phyloP scores from a whole-genome alignment of 2,329 filamentous ascomycete genomes.

The Rasamsonia emersonii region DNA sequence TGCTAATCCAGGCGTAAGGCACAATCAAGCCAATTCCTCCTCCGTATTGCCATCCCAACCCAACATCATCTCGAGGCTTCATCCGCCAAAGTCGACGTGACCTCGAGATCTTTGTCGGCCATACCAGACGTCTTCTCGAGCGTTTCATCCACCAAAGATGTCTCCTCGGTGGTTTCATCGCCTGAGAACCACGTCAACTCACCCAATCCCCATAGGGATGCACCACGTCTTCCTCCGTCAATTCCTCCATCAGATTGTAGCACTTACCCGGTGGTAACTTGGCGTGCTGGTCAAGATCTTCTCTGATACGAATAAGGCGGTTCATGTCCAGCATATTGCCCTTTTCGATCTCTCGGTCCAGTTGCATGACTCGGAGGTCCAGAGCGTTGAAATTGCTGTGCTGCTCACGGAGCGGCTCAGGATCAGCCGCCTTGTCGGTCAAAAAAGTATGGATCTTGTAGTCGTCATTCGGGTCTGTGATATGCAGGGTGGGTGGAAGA shows the following conservation, averaged over 20 bases:
- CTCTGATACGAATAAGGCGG: slow-evolving; percentile 1
- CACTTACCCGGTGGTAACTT: slow-evolving; percentile 5
- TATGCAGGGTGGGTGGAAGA: slow-evolving; percentile 1
- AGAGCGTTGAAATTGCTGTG: slow-evolving; percentile 2
- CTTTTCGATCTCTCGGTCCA: neutral
- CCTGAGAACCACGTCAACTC: neutral
- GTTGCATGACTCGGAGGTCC: neutral
- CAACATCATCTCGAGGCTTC: too few species aligned
- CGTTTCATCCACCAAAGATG: too few species aligned
- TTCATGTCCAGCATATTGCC: neutral
- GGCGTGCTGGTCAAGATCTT: neutral
- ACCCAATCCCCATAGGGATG: neutral
- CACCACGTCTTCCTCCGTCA: neutral
- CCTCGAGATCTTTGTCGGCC: too few species aligned
- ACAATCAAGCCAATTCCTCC: too few species aligned
- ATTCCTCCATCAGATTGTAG: neutral
- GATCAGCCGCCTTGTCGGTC: neutral
- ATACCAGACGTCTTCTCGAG: too few species aligned
- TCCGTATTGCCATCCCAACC: too few species aligned
- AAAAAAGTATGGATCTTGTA: slow-evolving; percentile 1
- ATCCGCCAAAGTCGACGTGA: too few species aligned
- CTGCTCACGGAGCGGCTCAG: too few species aligned
- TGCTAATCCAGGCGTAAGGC: too few species aligned
- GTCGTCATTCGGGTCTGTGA: neutral
- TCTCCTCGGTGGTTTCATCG: neutral